Conservation (phyloP, 176 grass and related monocot species). For the Tillandsia leiboldiana region DNA sequence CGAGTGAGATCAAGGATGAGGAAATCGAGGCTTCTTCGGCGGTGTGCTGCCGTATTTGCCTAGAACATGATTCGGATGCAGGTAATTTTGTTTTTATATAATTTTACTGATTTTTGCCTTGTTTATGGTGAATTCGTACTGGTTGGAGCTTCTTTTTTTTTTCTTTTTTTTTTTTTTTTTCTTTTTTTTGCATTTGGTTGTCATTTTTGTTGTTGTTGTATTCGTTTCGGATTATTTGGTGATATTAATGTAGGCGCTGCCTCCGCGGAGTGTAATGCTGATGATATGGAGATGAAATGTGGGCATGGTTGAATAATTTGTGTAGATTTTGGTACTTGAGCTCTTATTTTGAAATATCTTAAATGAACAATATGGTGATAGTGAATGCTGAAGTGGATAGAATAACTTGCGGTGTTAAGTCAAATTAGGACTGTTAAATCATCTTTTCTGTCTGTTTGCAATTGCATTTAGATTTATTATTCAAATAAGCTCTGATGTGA, state of each 20-base stretch:
- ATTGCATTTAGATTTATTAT: too few species aligned
- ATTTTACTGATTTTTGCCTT: background rate
- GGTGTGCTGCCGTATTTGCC: constrained; percentile 87
- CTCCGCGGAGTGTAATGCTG: background rate
- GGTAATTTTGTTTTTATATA: constrained; percentile 27
- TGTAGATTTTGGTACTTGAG: background rate
- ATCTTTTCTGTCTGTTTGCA: background rate
- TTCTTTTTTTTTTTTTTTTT: background rate
- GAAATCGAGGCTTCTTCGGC: constrained; percentile 59
- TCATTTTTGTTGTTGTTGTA: background rate
- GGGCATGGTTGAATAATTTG: background rate
- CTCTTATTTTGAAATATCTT: background rate
- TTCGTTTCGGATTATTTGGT: background rate
- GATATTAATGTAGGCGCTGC: background rate
- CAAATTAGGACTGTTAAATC: too few species aligned
- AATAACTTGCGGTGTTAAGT: too few species aligned
- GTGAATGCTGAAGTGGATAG: too few species aligned
- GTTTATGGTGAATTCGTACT: constrained; percentile 1
- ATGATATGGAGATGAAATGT: background rate
- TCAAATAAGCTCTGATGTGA: too few species aligned
- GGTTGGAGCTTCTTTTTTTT: background rate
- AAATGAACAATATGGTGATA: background rate
- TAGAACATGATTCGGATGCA: constrained; percentile 54
- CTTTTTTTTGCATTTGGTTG: background rate
- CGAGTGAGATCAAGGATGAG: constrained; percentile 55